These are phyloP conservation scores for Massarina eburnea DNA, from an alignment of 2,329 filamentous ascomycete species.

Conservation along the genomic window DNA sequence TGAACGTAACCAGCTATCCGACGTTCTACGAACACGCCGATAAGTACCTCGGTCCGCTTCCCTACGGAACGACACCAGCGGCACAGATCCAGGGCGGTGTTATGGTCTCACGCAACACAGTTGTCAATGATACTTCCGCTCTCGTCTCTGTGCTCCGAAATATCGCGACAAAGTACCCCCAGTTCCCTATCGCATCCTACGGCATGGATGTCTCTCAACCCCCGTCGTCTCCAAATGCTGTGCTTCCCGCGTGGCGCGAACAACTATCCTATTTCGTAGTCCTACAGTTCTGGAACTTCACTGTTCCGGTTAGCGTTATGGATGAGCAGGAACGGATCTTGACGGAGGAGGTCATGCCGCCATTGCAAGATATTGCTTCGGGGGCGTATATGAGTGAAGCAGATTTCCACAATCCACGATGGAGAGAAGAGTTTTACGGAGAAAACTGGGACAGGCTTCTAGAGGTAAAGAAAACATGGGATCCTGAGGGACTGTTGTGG, in stretches of 20 bases:
- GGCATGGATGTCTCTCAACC: conserved; percentile 8
- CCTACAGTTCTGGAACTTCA: conserved; percentile 11
- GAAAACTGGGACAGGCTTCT: conserved; percentile 18
- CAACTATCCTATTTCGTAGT: conserved; percentile 7
- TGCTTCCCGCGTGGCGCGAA: conserved; percentile 20
- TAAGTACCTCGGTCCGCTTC: conserved; percentile 17
- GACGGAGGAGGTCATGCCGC: conserved; percentile 27
- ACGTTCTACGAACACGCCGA: conserved; percentile 26
- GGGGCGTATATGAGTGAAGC: conserved; percentile 36
- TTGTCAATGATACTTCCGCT: neutral
- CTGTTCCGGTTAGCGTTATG: conserved; percentile 2
- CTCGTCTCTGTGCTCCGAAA: conserved; percentile 3
- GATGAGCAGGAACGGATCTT: conserved; percentile 10
- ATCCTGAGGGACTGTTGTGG: conserved; percentile 23
- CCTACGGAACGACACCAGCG: conserved; percentile 8
- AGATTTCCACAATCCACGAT: conserved; percentile 26
- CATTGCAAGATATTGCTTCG: conserved; percentile 22
- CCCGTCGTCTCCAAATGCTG: conserved; percentile 10
- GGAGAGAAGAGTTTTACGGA: conserved; percentile 27
- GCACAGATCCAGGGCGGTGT: conserved; percentile 11
- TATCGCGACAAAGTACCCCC: conserved; percentile 1
- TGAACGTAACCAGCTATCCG: conserved; percentile 22
- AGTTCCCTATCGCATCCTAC: conserved; percentile 7
- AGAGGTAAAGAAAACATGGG: conserved; percentile 25
- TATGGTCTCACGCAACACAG: conserved; percentile 10